Evolutionary conservation across 2,329 filamentous ascomycete genomes (phyloP), one percentile per base, ranked within the genome.

Genomic region (Epicoccum nigrum): DNA sequence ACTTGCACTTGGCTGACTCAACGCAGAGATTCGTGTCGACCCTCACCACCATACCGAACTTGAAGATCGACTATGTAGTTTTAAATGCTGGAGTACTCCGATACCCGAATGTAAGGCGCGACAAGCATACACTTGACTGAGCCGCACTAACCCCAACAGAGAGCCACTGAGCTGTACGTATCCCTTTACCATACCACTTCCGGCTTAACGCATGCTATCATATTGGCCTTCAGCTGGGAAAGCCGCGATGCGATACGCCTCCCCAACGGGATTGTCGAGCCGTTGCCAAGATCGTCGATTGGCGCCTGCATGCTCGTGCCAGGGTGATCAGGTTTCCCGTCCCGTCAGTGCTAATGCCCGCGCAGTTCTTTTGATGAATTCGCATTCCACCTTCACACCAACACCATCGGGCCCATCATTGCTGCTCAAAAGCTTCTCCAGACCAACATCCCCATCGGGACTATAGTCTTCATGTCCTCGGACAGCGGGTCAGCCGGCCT

Each of bases 341-440:
- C 2, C 5, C 9, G 9, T 4, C 5, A 7, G 23, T 39, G 23
- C 56, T 63, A 16, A 62, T 34, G 4, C 7, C 20, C 3, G 6
- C 30, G 21, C 50, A 82, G 80, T 43, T 79, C 80, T 6, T 83
- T 81, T 63, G 70, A 77, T 25, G 74, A 79, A 34, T 83, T 84
- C 54, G 74, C 79, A 9, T 76, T 80, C 53, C 82, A 84, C 58
- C 72, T 84, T 4, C 76, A 81, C 45, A 83, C 81, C 32, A 84
- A 84, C 64, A 81, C 81, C 13, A 81, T 85, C 47, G 82, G 82
- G 0, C 82, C 82, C n/a, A 80, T 84, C 52, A 77, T 84, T 51
- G 76, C 76, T 30, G 82, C 82, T 2, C 80, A 83, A 52, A 76
- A 77, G 45, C 70, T 84, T 3, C 73, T 84, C 0, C 69, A 77